A percentile compares a stretch with the other conserved stretches of the same genome.
Conservation (phyloP, 78 protist genomes). For the Speleostelium caveatum region DNA sequence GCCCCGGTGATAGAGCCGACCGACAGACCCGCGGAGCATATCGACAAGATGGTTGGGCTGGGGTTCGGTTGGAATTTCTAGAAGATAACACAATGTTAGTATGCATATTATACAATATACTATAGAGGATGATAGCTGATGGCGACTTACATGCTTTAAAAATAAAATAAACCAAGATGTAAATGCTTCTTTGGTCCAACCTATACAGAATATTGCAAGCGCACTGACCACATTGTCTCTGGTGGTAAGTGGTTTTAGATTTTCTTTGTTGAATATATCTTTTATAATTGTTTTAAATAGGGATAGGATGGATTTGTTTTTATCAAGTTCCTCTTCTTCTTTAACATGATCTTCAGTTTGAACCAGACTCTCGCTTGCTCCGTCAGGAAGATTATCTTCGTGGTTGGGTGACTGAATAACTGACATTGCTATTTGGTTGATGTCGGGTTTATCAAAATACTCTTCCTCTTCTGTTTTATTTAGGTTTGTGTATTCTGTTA, state of each 20-base stretch:
- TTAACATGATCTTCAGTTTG: neutral
- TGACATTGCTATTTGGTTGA: neutral
- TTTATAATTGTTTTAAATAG: neutral
- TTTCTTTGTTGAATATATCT: constrained; percentile 23
- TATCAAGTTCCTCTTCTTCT: neutral
- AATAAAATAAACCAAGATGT: constrained; percentile 14
- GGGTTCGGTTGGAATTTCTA: constrained; percentile 10
- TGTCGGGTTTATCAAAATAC: too few species aligned
- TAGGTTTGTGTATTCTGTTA: neutral
- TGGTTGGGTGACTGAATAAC: too few species aligned
- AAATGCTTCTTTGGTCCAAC: constrained; percentile 31
- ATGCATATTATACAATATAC: neutral
- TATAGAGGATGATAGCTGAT: neutral
- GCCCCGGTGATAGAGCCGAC: constrained; percentile 26
- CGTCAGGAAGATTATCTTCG: neutral
- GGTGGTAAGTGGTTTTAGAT: neutral
- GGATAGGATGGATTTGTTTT: neutral
- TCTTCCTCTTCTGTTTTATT: neutral
- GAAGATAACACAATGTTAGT: neutral
- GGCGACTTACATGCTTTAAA: constrained; percentile 1
- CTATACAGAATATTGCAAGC: constrained; percentile 10
- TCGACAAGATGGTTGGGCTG: neutral
- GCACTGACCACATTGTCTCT: constrained; percentile 14
- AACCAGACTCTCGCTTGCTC: neutral
- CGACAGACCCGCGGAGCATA: constrained; percentile 18